A percentile compares a stretch with the other conserved stretches of the same genome.
Conservation (phyloP, 352 stramenopile genomes). For the Peronospora farinosa region DNA sequence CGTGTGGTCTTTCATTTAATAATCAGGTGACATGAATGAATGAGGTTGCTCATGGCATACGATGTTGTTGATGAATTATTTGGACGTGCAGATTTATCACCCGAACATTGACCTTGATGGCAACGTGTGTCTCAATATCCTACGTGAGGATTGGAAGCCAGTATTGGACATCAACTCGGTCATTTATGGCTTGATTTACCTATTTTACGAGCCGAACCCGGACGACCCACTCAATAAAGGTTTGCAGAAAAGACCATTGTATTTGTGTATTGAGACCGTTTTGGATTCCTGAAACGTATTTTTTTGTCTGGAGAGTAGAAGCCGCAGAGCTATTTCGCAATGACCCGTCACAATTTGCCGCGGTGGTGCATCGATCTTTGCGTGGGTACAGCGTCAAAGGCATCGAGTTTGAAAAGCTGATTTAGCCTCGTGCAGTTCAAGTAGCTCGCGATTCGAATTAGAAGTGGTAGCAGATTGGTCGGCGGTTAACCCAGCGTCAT, state of each 20-base stretch:
- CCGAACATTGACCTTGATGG: constrained; percentile 98
- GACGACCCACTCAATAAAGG: constrained; percentile 96
- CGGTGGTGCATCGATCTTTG: constrained; percentile 83
- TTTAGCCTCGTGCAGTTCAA: constrained; percentile 37
- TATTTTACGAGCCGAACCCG: constrained; percentile 99
- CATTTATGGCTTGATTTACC: constrained; percentile 98
- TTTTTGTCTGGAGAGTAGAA: constrained; percentile 50
- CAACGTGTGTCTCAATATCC: constrained; percentile 97
- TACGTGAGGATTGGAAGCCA: constrained; percentile 98
- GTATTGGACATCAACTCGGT: constrained; percentile 99
- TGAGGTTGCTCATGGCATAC: constrained; percentile 2
- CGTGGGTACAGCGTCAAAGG: constrained; percentile 75
- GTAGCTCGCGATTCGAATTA: constrained; percentile 12
- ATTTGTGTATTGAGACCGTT: neutral
- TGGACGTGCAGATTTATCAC: constrained; percentile 89
- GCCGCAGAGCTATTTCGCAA: constrained; percentile 95
- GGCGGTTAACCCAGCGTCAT: constrained; percentile 14
- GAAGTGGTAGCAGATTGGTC: constrained; percentile 6
- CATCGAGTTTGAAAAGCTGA: constrained; percentile 77
- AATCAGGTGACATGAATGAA: neutral
- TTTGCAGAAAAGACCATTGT: constrained; percentile 13
- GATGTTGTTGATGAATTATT: neutral
- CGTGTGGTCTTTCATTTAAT: neutral
- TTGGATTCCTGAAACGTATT: constrained; percentile 3
- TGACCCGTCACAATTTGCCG: constrained; percentile 89